Conservation (phyloP, 768 basidiomycete species). For the Boletus coccyginus region DNA sequence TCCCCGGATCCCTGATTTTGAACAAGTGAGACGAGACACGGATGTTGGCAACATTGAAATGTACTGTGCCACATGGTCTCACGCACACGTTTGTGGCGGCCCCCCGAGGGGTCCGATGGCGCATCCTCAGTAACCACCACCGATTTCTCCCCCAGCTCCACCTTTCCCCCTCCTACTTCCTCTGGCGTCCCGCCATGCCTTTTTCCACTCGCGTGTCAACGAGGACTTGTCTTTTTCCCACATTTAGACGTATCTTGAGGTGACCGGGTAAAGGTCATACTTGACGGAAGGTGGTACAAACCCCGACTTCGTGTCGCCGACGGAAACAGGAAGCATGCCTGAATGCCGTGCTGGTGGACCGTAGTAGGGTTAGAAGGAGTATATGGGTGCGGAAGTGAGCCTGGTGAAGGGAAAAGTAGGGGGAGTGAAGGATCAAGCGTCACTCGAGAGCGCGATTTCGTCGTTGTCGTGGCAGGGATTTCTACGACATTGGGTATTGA, state of each 20-base stretch:
- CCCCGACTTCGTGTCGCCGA: constrained; percentile 45
- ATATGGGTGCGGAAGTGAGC: constrained; percentile 18
- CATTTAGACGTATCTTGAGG: constrained; percentile 35
- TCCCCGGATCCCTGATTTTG: not conserved
- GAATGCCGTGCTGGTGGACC: constrained; percentile 16
- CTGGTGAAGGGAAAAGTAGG: constrained; percentile 59
- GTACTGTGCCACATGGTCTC: not conserved
- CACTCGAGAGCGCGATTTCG: constrained; percentile 22
- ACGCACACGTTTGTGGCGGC: not conserved
- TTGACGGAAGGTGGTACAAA: constrained; percentile 39
- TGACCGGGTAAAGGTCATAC: constrained; percentile 18
- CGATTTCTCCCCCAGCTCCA: constrained; percentile 36
- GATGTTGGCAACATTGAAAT: no score
- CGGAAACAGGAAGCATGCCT: constrained; percentile 21
- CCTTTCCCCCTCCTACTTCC: constrained; percentile 58
- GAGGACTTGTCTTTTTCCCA: constrained; percentile 73
- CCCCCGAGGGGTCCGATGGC: not conserved
- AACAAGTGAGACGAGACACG: not conserved
- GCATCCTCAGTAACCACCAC: constrained; percentile 8
- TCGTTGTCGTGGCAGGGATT: not conserved
- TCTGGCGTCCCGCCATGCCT: constrained; percentile 69
- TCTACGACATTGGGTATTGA: not conserved
- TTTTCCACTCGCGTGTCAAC: constrained; percentile 77
- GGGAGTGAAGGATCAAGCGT: constrained; percentile 53
- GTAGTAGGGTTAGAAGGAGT: constrained; percentile 8